Conservation (phyloP, 1,284 basidiomycete species). For the Rhodotorula mucilaginosa region DNA sequence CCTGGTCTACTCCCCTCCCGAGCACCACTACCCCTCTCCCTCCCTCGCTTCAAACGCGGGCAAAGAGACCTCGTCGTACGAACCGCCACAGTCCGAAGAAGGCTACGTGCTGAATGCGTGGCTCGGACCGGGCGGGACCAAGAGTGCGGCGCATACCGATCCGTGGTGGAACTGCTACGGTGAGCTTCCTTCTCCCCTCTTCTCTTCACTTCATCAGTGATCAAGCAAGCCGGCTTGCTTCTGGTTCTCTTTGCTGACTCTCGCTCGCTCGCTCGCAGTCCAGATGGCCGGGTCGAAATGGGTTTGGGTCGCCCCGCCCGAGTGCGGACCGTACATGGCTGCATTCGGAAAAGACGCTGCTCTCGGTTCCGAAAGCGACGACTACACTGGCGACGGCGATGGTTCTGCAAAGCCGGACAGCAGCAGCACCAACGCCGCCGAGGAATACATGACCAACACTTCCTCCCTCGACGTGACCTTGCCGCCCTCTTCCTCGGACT, state of each 20-base stretch:
- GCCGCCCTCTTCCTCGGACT: constrained; percentile 52
- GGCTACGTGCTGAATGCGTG: constrained; percentile 77
- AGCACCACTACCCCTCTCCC: constrained; percentile 40
- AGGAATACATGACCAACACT: constrained; percentile 50
- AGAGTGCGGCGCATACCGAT: constrained; percentile 92
- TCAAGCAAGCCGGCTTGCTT: no score
- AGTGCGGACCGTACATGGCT: constrained; percentile 58
- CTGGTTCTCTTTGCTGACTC: no score
- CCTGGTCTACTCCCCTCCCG: constrained; percentile 73
- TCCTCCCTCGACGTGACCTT: constrained; percentile 57
- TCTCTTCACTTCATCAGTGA: no score
- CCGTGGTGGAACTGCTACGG: constrained; percentile 90
- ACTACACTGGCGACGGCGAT: constrained; percentile 48
- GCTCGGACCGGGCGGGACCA: constrained; percentile 74
- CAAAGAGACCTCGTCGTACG: no score
- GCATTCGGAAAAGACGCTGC: constrained; percentile 55
- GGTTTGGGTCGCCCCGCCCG: constrained; percentile 86
- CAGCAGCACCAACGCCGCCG: background rate
- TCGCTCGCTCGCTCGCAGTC: constrained; percentile 53
- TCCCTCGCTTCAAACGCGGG: no score
- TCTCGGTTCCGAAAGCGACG: constrained; percentile 53
- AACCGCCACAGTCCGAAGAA: constrained; percentile 65
- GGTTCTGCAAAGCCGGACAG: no score
- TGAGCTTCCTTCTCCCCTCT: constrained; percentile 48
- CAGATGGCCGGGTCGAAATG: constrained; percentile 86